A percentile compares a stretch with the other conserved stretches of the same genome.
Conservation (phyloP, 2,329 filamentous ascomycete species). For the Ampelomyces quisqualis region DNA sequence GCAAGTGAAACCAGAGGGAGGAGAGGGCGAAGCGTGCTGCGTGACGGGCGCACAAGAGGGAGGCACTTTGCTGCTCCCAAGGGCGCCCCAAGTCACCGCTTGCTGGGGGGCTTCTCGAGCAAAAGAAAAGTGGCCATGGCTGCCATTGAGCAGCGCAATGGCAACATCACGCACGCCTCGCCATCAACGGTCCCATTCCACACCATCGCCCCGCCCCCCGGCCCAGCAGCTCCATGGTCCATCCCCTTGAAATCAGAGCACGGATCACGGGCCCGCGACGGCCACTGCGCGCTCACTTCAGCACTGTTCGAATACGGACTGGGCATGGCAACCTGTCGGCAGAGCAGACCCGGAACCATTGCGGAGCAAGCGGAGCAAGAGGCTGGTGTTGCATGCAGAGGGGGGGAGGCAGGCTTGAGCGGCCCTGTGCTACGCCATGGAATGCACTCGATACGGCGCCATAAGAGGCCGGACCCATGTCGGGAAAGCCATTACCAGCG, state of each 20-base stretch:
- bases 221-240: conserved; percentile 10
- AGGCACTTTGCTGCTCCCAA: too few species aligned
- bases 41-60: conserved; percentile 42
- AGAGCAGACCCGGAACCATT: conserved; percentile 21
- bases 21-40: conserved; percentile 29
- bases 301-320: too few species aligned
- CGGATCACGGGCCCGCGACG: conserved; percentile 1
- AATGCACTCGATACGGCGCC: conserved; percentile 24
- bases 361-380: conserved; percentile 21
- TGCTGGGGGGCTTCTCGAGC: conserved; percentile 25
- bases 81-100: too few species aligned
- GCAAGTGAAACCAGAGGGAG: conserved; percentile 41
- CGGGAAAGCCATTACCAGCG: conserved; percentile 22
- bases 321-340: conserved; percentile 4
- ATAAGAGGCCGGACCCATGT: conserved; percentile 20
- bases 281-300: conserved; percentile 2
- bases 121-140: conserved; percentile 39
- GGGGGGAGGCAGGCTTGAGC: conserved; percentile 12
- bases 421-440: conserved; percentile 26
- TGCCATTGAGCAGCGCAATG: conserved; percentile 18
- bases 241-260: conserved; percentile 2
- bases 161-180: conserved; percentile 25
- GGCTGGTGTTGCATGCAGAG: conserved; percentile 31
- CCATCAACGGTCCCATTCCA: conserved; percentile 1
- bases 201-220: neutral